Base-by-base conservation (phyloP, 257 asterid genomes). In the Linaria vulgaris region DNA sequence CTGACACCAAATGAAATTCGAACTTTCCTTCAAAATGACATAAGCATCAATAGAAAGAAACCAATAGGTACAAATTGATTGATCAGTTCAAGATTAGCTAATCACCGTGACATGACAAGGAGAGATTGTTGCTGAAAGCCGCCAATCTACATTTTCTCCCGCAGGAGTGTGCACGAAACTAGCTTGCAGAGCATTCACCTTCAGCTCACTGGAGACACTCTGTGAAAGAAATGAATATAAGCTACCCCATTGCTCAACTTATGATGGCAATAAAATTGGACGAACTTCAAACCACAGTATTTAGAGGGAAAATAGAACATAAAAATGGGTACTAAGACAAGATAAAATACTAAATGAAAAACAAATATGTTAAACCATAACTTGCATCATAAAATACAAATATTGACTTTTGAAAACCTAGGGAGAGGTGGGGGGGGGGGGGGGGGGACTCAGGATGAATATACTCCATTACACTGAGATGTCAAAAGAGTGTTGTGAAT, bases 81-180 rank as follows among this genome's bases (percentile, higher is more conserved):
- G 43, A 70, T 43, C 22, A 55, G 9, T 34, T n/a, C 49, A 66
- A 45, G 9, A 21, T 47, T 21, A 71, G 67, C 58, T 63, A 74
- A 69, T 68, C 63, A 87, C 99, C 83, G 99, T 94, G 74, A 88
- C 99, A 76, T 94, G 91, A 66, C 97, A 94, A 62, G 97, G 95
- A 76, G 99, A 87, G 68, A 87, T 94, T 71, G 85, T 90, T 51
- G 99, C 97, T 60, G 95, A 79, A 65, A 94, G 97, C 82, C 82
- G 83, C 99, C 99, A 94, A 80, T 94, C 97, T 58, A 94, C 84
- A 81, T 76, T 85, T 74, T 87, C 99, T 71, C 95, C 96, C n/a
- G 83, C 82, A 70, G 99, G 99, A 60, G 86, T 68, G 74, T 82
- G 88, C 77, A 81, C 86, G 74, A 94, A 94, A 74, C 94, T 82